Percentiles rank a stretch among this genome's conserved stretches.
These are phyloP conservation scores for Beauveria medogensis DNA, from an alignment of 2,329 filamentous ascomycete species.

Conservation along the genomic window DNA sequence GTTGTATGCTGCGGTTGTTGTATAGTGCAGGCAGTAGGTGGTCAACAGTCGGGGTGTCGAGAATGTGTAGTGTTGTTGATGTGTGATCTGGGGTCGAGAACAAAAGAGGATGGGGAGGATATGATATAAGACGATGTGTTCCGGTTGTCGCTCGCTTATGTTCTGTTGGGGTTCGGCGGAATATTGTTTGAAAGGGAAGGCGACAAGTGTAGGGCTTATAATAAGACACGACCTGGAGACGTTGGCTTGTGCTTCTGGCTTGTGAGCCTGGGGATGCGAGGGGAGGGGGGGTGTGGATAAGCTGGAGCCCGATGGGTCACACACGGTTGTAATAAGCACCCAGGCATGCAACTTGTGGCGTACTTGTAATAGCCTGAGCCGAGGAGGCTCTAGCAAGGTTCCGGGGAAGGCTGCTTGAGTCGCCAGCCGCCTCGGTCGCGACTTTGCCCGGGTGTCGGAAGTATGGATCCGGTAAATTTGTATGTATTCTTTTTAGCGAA, in stretches of 20 bases:
- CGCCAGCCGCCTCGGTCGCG: slow-evolving; percentile 1
- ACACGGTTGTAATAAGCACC: slow-evolving; percentile 5
- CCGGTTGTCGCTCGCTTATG: slow-evolving; percentile 8
- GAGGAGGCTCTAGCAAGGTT: not conserved
- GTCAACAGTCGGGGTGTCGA: not conserved
- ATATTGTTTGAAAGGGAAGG: not conserved
- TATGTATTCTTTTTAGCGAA: not conserved
- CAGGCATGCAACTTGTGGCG: not conserved
- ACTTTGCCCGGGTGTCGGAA: slow-evolving; percentile 3
- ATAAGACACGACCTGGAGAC: slow-evolving; percentile 9
- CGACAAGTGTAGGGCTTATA: slow-evolving; percentile 7
- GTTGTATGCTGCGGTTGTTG: not conserved
- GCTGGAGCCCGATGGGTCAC: not conserved
- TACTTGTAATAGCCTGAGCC: not conserved
- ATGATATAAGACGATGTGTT: slow-evolving; percentile 1
- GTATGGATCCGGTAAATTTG: slow-evolving; percentile 5
- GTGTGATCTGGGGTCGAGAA: not conserved
- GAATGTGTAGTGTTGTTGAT: not conserved
- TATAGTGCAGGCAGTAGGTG: not conserved
- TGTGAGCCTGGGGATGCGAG: slow-evolving; percentile 3
- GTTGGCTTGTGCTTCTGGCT: slow-evolving; percentile 8
- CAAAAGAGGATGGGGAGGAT: not conserved
- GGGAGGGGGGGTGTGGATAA: not conserved
- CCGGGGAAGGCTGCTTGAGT: not conserved
- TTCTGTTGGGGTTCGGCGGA: not conserved